Evolutionary conservation across 192 early-diverging fungal species (phyloP), one percentile per base, ranked within the genome.

Genomic region (Gaertneriomyces semiglobifer): DNA sequence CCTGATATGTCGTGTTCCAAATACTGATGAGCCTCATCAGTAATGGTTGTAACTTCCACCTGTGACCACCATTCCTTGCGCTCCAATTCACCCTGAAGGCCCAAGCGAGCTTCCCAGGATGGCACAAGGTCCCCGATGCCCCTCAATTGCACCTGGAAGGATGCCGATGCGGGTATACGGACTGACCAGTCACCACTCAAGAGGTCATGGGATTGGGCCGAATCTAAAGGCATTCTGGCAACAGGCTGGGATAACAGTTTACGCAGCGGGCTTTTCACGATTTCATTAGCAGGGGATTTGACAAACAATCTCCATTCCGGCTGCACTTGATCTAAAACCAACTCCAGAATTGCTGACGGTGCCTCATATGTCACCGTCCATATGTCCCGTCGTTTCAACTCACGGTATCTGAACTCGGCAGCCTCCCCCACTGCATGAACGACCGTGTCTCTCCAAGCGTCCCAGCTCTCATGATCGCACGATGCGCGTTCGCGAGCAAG

Each of bases 31-130:
- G 64, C 70, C 10, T 59, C 66, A 19, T 19, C 65, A 4, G 52
- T 42, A 8, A 77, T 63, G 14, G 42, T 53, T 5, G 62, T 65
- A 58, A 71, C 58, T 4, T 9, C 41, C 51, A 72, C 52, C 18
- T 63, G 16, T 18, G 73, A 71, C 72, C 75, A 77, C 58, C 71
- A 70, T 60, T 72, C 68, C 44, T 45, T 62, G n/a, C 56, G 56
- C 43, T 72, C 57, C 43, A 70, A 70, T 41, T 58, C 53, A 11
- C 60, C 73, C 54, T 73, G 63, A n/a, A 43, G 18, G 9, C 79
- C 79, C 8, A 80, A 8, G 6, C 60, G 44, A 4, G 72, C 66
- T 59, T 80, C 71, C 79, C 79, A 80, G 9, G 79, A 77, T 10
- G 65, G 65, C 11, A 80, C 63, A 2, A 74, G 60, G 12, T 72